Evolutionary conservation across 1,284 basidiomycete species (phyloP).

Genomic region (Puccinia horiana): DNA sequence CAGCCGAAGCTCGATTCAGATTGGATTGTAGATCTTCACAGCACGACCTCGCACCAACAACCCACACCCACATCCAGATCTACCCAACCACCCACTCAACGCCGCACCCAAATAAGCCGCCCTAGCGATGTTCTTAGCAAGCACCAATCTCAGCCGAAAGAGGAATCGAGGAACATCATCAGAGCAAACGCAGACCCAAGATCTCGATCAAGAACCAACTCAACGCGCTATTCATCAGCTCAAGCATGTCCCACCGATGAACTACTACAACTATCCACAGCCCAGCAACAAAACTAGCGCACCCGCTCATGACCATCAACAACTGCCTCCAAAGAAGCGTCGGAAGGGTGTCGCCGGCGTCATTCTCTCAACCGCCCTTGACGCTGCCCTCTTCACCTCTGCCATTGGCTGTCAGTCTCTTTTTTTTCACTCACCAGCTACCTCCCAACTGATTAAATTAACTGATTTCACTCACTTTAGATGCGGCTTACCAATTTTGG

Average conservation of each 20-base stretch:
- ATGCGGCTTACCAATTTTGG: slow-evolving; percentile 47
- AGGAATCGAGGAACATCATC: not conserved
- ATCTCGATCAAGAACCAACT: not conserved
- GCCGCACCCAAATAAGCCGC: not conserved
- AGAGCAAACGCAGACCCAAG: not conserved
- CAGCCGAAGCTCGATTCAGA: not conserved
- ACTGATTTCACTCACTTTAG: not conserved
- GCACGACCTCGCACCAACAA: not conserved
- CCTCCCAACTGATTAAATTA: not conserved
- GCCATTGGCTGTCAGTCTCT: slow-evolving; percentile 40
- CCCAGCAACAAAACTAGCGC: not conserved
- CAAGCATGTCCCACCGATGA: not conserved
- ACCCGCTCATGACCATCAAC: not conserved
- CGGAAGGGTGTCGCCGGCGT: slow-evolving; percentile 38
- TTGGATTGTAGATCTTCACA: not conserved
- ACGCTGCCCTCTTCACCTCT: slow-evolving; percentile 46
- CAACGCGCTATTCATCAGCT: not conserved
- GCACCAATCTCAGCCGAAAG: not conserved
- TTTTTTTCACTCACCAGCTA: not conserved
- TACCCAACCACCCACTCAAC: not conserved
- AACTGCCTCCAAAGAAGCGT: slow-evolving; percentile 12
- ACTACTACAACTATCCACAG: not conserved
- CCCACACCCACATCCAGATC: not conserved
- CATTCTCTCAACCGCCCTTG: slow-evolving; percentile 37
- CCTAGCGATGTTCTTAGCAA: not conserved